Evolutionary conservation across 441 rosid genomes (phyloP).

Genomic region (Daphne laureola): DNA sequence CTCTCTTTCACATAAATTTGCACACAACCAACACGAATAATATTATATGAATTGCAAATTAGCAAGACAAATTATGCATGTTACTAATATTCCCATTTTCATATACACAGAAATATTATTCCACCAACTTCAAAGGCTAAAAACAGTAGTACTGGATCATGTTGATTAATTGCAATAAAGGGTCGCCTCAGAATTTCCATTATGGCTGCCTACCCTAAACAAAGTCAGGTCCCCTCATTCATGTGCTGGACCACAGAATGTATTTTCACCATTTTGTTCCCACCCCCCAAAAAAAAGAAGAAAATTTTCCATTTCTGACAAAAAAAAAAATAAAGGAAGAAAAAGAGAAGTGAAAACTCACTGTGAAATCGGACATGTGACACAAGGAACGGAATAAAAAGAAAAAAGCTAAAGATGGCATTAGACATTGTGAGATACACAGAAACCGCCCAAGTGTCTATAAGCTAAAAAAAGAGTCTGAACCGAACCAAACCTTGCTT

Average conservation of each 20-base stretch:
- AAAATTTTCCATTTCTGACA: too few relatives aligned
- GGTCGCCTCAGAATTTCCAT: constrained; percentile 14
- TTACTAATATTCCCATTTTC: too few relatives aligned
- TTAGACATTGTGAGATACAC: constrained; percentile 18
- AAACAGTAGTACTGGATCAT: constrained; percentile 8
- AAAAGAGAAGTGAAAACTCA: constrained; percentile 19
- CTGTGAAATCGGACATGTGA: constrained; percentile 9
- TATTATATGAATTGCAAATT: too few relatives aligned
- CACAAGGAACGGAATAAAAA: constrained; percentile 12
- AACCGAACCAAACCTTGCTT: constrained; percentile 6
- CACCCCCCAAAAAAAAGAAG: too few relatives aligned
- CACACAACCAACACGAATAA: too few relatives aligned
- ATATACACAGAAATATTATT: neutral
- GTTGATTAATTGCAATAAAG: constrained; percentile 16
- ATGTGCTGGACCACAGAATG: constrained; percentile 16
- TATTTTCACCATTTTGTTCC: neutral
- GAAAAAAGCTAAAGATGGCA: constrained; percentile 9
- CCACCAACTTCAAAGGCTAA: constrained; percentile 8
- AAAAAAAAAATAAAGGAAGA: too few relatives aligned
- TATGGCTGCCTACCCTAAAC: neutral
- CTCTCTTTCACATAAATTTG: too few relatives aligned
- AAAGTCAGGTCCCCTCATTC: constrained; percentile 16
- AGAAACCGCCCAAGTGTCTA: neutral
- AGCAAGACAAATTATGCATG: constrained; percentile 1
- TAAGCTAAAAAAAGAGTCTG: constrained; percentile 5